Percentiles rank a stretch among this genome's conserved stretches.
phyloP scores from a whole-genome alignment of 257 asterid genomes.

The Solanum infundibuliforme region DNA sequence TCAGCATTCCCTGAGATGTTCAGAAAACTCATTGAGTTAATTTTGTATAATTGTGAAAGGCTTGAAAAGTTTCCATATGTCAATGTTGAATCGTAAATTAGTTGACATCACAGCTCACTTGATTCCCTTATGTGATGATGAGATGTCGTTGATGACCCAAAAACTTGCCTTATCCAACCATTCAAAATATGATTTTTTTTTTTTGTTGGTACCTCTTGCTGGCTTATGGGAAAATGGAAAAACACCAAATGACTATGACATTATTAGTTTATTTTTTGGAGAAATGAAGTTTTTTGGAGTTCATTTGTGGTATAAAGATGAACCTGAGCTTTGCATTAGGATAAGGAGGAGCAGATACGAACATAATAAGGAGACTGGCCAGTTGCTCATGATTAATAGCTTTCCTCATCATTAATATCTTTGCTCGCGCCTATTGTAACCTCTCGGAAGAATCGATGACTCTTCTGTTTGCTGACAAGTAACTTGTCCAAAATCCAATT shows the following conservation, averaged over 20 bases:
- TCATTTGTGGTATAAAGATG: background rate
- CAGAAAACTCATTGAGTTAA: no score
- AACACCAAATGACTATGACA: background rate
- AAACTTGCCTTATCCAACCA: background rate
- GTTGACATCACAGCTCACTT: background rate
- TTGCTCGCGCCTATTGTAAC: background rate
- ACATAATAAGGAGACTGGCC: background rate
- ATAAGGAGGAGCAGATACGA: background rate
- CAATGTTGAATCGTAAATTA: no score
- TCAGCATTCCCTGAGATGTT: no score
- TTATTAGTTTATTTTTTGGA: no score
- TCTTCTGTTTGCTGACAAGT: background rate
- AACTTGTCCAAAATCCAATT: background rate
- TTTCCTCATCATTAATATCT: background rate
- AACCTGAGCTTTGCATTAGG: background rate
- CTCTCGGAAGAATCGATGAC: no score
- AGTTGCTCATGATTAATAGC: background rate
- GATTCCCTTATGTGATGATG: background rate
- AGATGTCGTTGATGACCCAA: background rate
- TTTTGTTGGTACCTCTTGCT: background rate
- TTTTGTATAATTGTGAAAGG: no score
- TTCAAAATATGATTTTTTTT: no score
- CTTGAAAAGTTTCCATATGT: no score
- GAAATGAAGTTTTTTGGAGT: background rate
- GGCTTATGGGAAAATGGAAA: background rate